Conservation (phyloP, 1,139 yeast genomes). For the Yamadazyma siamensis region DNA sequence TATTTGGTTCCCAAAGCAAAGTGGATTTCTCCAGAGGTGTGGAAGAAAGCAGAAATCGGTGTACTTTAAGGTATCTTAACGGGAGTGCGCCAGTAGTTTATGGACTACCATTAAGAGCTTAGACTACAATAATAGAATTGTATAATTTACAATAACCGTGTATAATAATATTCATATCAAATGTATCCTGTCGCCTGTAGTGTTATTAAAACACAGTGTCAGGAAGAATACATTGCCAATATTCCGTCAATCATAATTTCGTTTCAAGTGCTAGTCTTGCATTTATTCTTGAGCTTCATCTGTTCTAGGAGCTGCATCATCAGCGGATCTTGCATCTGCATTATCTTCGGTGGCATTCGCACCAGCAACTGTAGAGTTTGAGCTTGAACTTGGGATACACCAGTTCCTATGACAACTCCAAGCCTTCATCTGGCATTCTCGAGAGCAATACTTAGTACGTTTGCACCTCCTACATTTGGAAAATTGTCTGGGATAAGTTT, state of each 20-base stretch:
- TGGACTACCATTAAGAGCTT: slow-evolving; percentile 21
- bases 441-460: slow-evolving; percentile 89
- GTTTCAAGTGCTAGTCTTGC: too few relatives aligned
- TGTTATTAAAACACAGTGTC: too few relatives aligned
- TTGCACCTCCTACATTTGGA: slow-evolving; percentile 94
- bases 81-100: slow-evolving; percentile 33
- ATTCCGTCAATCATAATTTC: too few relatives aligned
- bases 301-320: too few relatives aligned
- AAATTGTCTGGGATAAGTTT: slow-evolving; percentile 81
- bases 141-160: too few relatives aligned
- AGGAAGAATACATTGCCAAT: too few relatives aligned
- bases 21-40: slow-evolving; percentile 14
- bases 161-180: too few relatives aligned
- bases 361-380: slow-evolving; percentile 5
- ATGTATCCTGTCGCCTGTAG: too few relatives aligned
- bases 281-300: too few relatives aligned
- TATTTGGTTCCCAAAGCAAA: slow-evolving; percentile 21
- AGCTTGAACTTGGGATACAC: slow-evolving; percentile 62
- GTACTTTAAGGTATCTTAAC: slow-evolving; percentile 48
- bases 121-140: too few relatives aligned
- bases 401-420: slow-evolving; percentile 94
- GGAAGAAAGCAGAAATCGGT: slow-evolving; percentile 52
- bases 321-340: slow-evolving; percentile 5
- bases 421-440: slow-evolving; percentile 86
- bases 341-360: slow-evolving; percentile 1